phyloP scores from a whole-genome alignment of 306 rosid species.

The Fragaria ananassa region DNA sequence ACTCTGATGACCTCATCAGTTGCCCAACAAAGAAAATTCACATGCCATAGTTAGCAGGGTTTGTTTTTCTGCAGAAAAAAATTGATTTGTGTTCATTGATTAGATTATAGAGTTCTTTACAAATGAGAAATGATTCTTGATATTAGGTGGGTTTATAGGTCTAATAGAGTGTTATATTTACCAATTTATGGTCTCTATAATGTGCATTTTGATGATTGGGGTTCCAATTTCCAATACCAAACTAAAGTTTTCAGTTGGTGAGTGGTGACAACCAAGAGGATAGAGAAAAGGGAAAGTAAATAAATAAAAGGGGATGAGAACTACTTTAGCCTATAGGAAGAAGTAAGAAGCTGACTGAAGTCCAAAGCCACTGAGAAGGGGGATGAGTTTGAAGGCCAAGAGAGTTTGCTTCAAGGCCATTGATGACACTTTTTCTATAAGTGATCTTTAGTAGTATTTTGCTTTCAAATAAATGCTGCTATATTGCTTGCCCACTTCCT shows the following conservation, averaged over 20 bases:
- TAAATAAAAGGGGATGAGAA: conserved; percentile 39
- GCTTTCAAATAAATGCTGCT: conserved; percentile 35
- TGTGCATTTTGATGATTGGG: conserved; percentile 61
- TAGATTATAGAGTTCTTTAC: conserved; percentile 41
- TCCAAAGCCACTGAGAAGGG: conserved; percentile 37
- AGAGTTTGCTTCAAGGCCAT: conserved; percentile 43
- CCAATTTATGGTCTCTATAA: conserved; percentile 45
- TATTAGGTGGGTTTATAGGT: conserved; percentile 41
- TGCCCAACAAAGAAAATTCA: conserved; percentile 43
- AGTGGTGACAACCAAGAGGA: conserved; percentile 46
- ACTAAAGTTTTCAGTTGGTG: conserved; percentile 35
- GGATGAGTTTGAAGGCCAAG: conserved; percentile 36
- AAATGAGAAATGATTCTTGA: conserved; percentile 32
- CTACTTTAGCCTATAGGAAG: conserved; percentile 42
- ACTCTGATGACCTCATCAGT: conserved; percentile 42
- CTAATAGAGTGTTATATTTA: conserved; percentile 41
- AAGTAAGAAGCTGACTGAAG: conserved; percentile 43
- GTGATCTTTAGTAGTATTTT: conserved; percentile 45
- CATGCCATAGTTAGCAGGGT: conserved; percentile 34
- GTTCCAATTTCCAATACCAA: conserved; percentile 57
- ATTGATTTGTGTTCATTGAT: conserved; percentile 47
- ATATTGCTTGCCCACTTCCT: conserved; percentile 27
- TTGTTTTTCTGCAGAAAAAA: conserved; percentile 23
- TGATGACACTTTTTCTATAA: conserved; percentile 40
- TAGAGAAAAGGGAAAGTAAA: conserved; percentile 42